Evolutionary conservation across 768 basidiomycete species (phyloP), one percentile per base, ranked within the genome.

Genomic region (Chalciporus pseudorubinellus): DNA sequence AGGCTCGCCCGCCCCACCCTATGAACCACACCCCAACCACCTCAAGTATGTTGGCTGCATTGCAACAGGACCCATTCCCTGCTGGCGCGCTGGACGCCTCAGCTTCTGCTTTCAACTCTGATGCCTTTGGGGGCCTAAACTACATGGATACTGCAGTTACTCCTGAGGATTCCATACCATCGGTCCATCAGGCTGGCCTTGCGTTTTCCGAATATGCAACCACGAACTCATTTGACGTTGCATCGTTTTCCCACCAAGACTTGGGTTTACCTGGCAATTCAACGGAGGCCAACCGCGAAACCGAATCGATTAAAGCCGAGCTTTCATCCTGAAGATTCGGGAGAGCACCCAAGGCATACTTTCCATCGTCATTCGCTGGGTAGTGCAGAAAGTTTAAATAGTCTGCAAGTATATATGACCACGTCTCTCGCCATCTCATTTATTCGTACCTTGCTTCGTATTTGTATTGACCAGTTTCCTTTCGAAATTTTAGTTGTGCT

Each of bases 41-140:
- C 22, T 90, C 89, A 51, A 92, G 87, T 70, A 92, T 93, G 91
- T 80, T 92, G 58, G 91, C 91, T 33, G 89, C 89, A 10, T 75
- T 93, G 59, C 89, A 91, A 65, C 82, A 84, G 43, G 89, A 90
- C 51, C 65, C 84, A 20, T 91, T 87, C 71, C 77, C 82, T 19
- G 57, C 79, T 28, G 79, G 81, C 51, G 74, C 86, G 48, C 74
- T 90, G 60, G 89, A 91, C 67, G 77, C 84, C 14, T 69, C 80
- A 50, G 68, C 80, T 40, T 76, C 80, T 6, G 74, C 75, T 26
- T 91, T 88, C 68, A 81, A 77, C 66, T 64, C 84, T 20, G 87
- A 89, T 64, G 77, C 81, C 19, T 91, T 88, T 65, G 79, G 79
- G 48, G 75, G 84, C 31, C 72, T 90, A 63, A 79, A 83, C 38